Evolutionary conservation across 75 land plant species (phyloP).

Genomic region (Pseudotsuga menziesii): DNA sequence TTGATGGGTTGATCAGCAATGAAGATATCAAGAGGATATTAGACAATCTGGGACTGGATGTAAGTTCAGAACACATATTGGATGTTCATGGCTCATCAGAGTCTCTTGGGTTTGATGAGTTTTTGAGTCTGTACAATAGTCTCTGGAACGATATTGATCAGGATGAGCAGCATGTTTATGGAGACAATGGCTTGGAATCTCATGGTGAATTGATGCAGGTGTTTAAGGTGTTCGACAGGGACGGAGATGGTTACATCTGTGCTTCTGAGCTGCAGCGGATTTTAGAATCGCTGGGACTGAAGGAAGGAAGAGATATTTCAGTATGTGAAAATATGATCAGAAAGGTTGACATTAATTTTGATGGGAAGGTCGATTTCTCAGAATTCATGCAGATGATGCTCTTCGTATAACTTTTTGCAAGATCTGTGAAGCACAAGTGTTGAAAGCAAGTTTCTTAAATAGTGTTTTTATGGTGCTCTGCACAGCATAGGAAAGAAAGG

Average conservation of each 20-base stretch:
- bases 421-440: too few relatives aligned
- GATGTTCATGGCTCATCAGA: neutral
- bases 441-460: too few relatives aligned
- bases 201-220: neutral
- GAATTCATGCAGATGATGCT: slow-evolving; percentile 17
- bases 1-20: slow-evolving; percentile 1
- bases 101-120: slow-evolving; percentile 2
- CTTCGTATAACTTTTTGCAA: too few relatives aligned
- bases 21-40: neutral
- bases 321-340: slow-evolving; percentile 12
- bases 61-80: neutral
- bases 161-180: neutral
- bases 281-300: slow-evolving; percentile 7
- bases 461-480: too few relatives aligned
- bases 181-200: neutral
- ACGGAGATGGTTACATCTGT: slow-evolving; percentile 7
- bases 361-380: slow-evolving; percentile 12
- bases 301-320: slow-evolving; percentile 6
- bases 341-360: neutral
- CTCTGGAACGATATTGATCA: neutral
- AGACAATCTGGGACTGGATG: neutral
- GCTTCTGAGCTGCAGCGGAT: slow-evolving; percentile 15
- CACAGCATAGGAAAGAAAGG: too few relatives aligned
- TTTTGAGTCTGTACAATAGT: neutral
- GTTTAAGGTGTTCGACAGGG: slow-evolving; percentile 10